Evolutionary conservation across 345 rosid species (phyloP).

Genomic region (Eucalyptus coolabah): DNA sequence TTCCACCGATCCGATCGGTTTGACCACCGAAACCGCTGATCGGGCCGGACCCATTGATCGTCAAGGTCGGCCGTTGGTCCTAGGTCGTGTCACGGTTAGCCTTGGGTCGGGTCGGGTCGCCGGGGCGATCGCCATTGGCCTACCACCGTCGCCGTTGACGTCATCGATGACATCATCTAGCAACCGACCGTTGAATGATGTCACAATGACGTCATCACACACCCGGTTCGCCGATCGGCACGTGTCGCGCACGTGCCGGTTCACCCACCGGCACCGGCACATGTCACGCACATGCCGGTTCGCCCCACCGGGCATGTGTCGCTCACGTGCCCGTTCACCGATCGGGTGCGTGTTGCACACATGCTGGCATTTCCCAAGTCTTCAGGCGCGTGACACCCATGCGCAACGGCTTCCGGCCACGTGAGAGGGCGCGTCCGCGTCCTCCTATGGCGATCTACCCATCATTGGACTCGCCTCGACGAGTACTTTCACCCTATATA

Average conservation of each 20-base stretch:
- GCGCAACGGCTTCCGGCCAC: rapidly evolving
- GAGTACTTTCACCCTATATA: no score
- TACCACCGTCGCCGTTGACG: rapidly evolving
- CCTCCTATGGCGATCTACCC: rapidly evolving
- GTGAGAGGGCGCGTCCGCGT: rapidly evolving
- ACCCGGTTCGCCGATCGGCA: rapidly evolving
- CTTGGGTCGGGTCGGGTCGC: rapidly evolving
- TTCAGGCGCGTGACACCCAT: no score
- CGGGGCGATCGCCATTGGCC: rapidly evolving
- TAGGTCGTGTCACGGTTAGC: rapidly evolving
- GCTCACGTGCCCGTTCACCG: no score
- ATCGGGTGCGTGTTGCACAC: rapidly evolving
- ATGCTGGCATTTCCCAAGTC: rapidly evolving
- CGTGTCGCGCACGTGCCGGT: rapidly evolving
- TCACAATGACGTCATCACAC: rapidly evolving
- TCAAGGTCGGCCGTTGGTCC: no score
- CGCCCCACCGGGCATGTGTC: no score
- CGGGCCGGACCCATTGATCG: no score
- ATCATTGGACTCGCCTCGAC: rapidly evolving
- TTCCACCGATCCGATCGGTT: rapidly evolving
- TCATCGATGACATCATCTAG: rapidly evolving
- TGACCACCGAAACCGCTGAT: no score
- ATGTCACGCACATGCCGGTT: rapidly evolving
- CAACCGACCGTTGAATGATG: rapidly evolving
- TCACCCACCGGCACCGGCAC: no score